A percentile compares a stretch with the other conserved stretches of the same genome.
phyloP scores from a whole-genome alignment of 164 flowering plant genomes.

The Malania oleifera region DNA sequence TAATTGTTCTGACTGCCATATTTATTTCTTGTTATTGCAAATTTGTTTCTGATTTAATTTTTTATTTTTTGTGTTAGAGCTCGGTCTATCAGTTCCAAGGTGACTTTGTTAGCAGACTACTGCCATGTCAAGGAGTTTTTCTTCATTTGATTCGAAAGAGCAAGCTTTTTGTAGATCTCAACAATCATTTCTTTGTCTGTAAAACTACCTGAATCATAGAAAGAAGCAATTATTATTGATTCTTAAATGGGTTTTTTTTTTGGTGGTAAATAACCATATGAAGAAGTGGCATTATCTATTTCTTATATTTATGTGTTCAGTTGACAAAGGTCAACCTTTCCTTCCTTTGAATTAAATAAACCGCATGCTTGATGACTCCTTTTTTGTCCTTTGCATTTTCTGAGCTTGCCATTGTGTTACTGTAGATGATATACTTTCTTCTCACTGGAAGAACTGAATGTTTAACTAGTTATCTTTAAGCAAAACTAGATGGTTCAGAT shows the following conservation, averaged over 20 bases:
- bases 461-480: no score
- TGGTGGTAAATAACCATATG: conserved; percentile 7
- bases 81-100: conserved; percentile 84
- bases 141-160: conserved; percentile 7
- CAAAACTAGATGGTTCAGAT: no score
- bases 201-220: neutral
- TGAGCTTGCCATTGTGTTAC: no score
- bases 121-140: neutral
- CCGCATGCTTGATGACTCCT: no score
- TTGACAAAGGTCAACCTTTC: no score
- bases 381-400: no score
- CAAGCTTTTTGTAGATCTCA: conserved; percentile 15
- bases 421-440: no score
- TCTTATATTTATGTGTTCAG: neutral
- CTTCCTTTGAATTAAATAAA: no score
- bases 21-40: no score
- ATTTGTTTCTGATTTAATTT: conserved; percentile 17
- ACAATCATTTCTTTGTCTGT: neutral
- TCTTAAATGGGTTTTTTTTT: neutral
- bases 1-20: no score
- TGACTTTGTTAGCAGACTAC: conserved; percentile 35
- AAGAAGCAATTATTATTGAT: conserved; percentile 9
- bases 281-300: neutral
- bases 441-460: no score
- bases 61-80: conserved; percentile 45